Evolutionary conservation across 345 rosid genomes (phyloP).

Genomic region (Stellera chamaejasme): DNA sequence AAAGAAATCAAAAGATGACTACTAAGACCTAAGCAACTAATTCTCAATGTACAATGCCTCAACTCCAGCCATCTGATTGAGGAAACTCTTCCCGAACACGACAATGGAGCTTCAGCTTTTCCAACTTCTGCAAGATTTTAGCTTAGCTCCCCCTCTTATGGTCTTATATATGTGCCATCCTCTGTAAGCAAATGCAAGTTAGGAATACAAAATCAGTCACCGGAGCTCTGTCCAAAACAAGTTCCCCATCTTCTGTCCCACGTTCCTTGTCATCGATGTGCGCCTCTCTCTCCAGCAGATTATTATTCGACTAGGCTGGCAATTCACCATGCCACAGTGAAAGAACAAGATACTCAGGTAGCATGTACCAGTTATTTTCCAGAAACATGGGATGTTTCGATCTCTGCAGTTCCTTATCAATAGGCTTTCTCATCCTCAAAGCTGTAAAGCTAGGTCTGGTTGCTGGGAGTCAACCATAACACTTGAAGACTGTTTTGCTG

Average conservation of each 20-base stretch:
- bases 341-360: conserved; percentile 7
- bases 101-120: neutral
- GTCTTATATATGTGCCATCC: neutral
- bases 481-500: conserved; percentile 67
- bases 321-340: neutral
- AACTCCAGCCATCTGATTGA: conserved; percentile 8
- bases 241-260: neutral
- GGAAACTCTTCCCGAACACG: neutral
- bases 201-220: conserved; percentile 4
- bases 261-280: conserved; percentile 4
- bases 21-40: conserved; percentile 15
- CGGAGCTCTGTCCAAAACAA: conserved; percentile 10
- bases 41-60: conserved; percentile 22
- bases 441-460: conserved; percentile 93
- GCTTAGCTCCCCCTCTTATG: neutral
- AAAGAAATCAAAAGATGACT: neutral
- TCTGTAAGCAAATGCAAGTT: conserved; percentile 14
- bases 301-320: neutral
- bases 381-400: neutral
- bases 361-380: neutral
- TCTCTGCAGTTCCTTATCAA: neutral
- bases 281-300: neutral
- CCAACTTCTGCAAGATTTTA: conserved; percentile 6
- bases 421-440: conserved; percentile 25
- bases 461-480: conserved; percentile 74